Base-by-base conservation (phyloP, 768 basidiomycete species). In the Pleurotus giganteus region DNA sequence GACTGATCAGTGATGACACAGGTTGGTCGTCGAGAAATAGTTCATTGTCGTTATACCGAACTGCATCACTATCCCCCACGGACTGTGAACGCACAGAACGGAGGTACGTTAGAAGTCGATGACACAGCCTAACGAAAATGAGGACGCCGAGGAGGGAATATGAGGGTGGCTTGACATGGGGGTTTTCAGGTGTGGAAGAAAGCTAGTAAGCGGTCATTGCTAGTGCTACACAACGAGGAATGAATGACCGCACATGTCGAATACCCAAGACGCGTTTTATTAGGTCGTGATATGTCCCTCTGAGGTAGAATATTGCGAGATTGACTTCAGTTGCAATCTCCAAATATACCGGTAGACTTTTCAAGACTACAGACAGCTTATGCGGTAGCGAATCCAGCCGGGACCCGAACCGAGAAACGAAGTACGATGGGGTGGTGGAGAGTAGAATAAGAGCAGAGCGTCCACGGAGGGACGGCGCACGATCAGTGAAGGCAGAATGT, bases 121-220 rank as follows among this genome's bases (percentile, higher is more conserved):
- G 77, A 5, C 84, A 59, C 2, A 92, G 78, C 51, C 89, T 77
- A 29, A 86, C 66, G 26, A 75, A 71, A 27, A 94, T 80, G 49
- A 94, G 74, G 36, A 92, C 71, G 11, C 92, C 92, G 4, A 94
- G 78, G 17, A 94, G 67, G n/a, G 91, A 87, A 68, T 94, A 94
- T 13, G 92, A 93, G 4, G 92, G 92, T 6, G 89, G 86, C 46
- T 85, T 79, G 8, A 76, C 74, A 65, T 88, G 82, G 19, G 88
- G 90, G 61, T 89, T 79, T 59, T 84, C 79, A 1, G 85, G 86
- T 47, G 79, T 78, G 11, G 86, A 82, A 2, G 92, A 89, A n/a
- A 92, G 66, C 91, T 94, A 58, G 7, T 26, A 56, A 15, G 44
- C 39, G 28, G n/a, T 26, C 21, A 26, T 55, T 52, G 21, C 24